Conservation (phyloP, 2,329 filamentous ascomycete genomes). For the Thermothelomyces thermophilus region DNA sequence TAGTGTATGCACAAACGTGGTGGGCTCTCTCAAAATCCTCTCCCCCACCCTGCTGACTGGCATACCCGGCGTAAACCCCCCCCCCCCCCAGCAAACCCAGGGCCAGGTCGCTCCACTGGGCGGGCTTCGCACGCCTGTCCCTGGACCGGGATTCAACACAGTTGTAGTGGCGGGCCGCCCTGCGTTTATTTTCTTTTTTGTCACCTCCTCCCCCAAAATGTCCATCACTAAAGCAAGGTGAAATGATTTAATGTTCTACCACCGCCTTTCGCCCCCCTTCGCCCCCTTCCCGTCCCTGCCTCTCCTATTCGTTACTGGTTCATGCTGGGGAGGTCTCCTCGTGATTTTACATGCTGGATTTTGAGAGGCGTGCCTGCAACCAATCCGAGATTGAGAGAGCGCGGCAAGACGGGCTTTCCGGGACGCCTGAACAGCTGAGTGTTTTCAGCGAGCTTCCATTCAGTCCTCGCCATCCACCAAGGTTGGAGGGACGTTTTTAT, state of each 20-base stretch:
- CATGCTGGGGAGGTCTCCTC: slow-evolving; percentile 6
- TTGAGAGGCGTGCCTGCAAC: slow-evolving; percentile 4
- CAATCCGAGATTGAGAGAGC: slow-evolving; percentile 7
- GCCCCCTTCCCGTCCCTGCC: background rate
- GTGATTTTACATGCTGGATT: slow-evolving; percentile 6
- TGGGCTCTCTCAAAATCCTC: no score
- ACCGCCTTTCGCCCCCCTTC: background rate
- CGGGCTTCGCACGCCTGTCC: background rate
- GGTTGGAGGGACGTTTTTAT: background rate
- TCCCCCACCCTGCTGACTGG: background rate
- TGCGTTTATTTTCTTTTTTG: background rate
- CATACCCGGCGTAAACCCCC: no score
- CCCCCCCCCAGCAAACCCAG: no score
- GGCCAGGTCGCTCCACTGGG: background rate
- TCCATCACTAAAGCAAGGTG: background rate
- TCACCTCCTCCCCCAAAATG: background rate
- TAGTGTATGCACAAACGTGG: no score
- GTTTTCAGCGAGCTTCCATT: background rate
- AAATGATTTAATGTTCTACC: background rate
- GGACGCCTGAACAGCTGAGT: slow-evolving; percentile 7
- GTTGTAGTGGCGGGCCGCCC: slow-evolving; percentile 1
- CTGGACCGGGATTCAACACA: slow-evolving; percentile 7
- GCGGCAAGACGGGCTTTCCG: background rate
- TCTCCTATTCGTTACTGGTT: background rate
- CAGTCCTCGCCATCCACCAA: background rate